Evolutionary conservation across 2,329 filamentous ascomycete genomes (phyloP), one percentile per base, ranked within the genome.

Genomic region (Verticillium nubilum): DNA sequence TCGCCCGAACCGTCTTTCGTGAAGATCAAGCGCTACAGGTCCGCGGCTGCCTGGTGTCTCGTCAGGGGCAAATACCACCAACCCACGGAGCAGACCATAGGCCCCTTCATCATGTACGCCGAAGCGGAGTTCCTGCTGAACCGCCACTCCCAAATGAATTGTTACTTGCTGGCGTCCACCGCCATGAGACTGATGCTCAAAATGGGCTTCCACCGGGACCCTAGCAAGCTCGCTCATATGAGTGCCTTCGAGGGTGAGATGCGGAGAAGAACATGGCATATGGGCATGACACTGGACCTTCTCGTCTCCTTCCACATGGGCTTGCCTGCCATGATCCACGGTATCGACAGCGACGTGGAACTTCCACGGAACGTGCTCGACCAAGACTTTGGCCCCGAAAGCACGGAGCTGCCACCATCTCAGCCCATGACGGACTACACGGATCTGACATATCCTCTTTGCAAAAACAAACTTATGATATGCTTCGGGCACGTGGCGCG

Each of bases 221-320:
- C 82, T 1, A 77, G 72, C 64, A 77, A 79, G 64, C 70, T 85
- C 62, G 75, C 79, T 2, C 76, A 76, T 52, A 76, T 85, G 31
- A 75, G 79, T 2, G 71, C 78, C 0, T 84, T 80, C 58, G 76
- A 82, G 56, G 80, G 79, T 5, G 82, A 85, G 70, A 83, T 84
- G 77, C 74, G 80, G 13, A 74, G 80, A 31, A 74, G 81, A 15
- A 69, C 80, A 64, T 85, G 82, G 83, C 78, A 80, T 63, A 74
- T 84, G 62, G 76, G 78, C 3, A 70, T 76, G 27, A 84, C 87
- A 67, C 78, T 88, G 54, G 88, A 90, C 67, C 71, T 86, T 2
- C 71, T 90, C 4, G 84, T 87, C 27, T 83, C 85, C 1, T 89
- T 88, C 67, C 86, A 90, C 67, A 79, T 89, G 61, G 87, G 87